phyloP scores from a whole-genome alignment of 495 filamentous ascomycete genomes.

The Delitschia confertaspora region DNA sequence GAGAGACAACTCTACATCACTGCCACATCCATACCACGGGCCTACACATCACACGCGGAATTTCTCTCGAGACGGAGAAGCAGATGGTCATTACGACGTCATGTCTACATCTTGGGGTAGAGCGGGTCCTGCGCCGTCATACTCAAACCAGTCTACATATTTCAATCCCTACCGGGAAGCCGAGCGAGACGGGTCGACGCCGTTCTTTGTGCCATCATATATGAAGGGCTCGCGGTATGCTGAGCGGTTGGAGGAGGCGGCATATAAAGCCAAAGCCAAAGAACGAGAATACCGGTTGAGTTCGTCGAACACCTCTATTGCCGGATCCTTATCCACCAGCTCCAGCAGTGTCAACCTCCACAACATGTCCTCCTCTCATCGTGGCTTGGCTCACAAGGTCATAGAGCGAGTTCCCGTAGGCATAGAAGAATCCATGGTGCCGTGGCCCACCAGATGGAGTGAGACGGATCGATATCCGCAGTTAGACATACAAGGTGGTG shows the following conservation, averaged over 20 bases:
- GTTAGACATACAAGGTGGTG: constrained; percentile 66
- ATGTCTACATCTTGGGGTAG: constrained; percentile 40
- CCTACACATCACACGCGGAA: constrained; percentile 29
- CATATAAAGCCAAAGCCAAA: constrained; percentile 50
- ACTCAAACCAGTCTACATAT: constrained; percentile 51
- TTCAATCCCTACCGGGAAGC: constrained; percentile 10
- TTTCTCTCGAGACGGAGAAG: constrained; percentile 33
- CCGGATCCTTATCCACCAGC: constrained; percentile 51
- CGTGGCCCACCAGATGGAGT: constrained; percentile 77
- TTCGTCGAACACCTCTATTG: constrained; percentile 34
- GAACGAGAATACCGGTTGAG: constrained; percentile 34
- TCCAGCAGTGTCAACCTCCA: constrained; percentile 56
- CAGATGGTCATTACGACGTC: constrained; percentile 32
- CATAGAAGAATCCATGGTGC: constrained; percentile 48
- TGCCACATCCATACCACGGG: constrained; percentile 3
- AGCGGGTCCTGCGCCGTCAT: constrained; percentile 35
- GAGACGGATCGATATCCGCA: constrained; percentile 62
- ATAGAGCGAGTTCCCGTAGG: constrained; percentile 63
- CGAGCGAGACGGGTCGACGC: constrained; percentile 14
- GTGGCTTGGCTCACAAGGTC: constrained; percentile 76
- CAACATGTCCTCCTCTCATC: constrained; percentile 62
- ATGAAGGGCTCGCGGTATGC: constrained; percentile 69
- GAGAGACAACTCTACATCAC: constrained; percentile 36
- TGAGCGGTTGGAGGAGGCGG: constrained; percentile 56
- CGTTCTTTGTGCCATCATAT: constrained; percentile 75